These are phyloP conservation scores for Quercus glauca DNA, from an alignment of 306 rosid genomes.

Conservation along the genomic window DNA sequence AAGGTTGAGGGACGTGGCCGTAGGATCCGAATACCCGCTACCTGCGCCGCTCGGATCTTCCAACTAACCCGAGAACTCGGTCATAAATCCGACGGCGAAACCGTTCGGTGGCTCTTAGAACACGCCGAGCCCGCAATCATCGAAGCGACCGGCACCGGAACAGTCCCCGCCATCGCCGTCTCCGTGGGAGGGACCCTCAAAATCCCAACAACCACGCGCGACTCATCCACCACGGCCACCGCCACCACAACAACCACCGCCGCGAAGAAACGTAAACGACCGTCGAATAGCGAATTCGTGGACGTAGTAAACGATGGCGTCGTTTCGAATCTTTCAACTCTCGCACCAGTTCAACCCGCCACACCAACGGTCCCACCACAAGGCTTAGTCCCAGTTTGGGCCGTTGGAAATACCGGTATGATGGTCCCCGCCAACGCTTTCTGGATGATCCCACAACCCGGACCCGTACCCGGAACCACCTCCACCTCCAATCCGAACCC, in stretches of 20 bases:
- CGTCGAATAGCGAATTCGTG: conserved; percentile 50
- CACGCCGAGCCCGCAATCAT: conserved; percentile 46
- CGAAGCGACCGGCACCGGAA: conserved; percentile 49
- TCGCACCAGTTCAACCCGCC: conserved; percentile 46
- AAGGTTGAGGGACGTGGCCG: conserved; percentile 53
- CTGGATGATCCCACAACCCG: conserved; percentile 59
- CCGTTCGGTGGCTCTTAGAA: conserved; percentile 51
- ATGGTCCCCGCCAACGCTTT: conserved; percentile 59
- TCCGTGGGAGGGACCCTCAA: conserved; percentile 46
- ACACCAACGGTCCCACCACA: conserved; percentile 37
- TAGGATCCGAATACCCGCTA: conserved; percentile 53
- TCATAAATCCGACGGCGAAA: conserved; percentile 52
- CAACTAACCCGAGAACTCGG: conserved; percentile 48
- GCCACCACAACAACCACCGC: neutral
- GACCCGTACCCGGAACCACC: neutral
- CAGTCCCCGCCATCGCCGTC: conserved; percentile 51
- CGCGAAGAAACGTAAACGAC: conserved; percentile 49
- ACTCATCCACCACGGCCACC: neutral
- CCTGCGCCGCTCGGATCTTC: conserved; percentile 49
- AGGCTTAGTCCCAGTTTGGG: conserved; percentile 57
- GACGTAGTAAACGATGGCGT: conserved; percentile 38
- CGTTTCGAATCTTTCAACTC: conserved; percentile 39
- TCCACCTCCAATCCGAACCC: conserved; percentile 31
- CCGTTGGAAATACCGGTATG: conserved; percentile 40
- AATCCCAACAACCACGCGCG: conserved; percentile 32